These are phyloP conservation scores for Camelina sativa DNA, from an alignment of 345 rosid genomes.

Conservation along the genomic window DNA sequence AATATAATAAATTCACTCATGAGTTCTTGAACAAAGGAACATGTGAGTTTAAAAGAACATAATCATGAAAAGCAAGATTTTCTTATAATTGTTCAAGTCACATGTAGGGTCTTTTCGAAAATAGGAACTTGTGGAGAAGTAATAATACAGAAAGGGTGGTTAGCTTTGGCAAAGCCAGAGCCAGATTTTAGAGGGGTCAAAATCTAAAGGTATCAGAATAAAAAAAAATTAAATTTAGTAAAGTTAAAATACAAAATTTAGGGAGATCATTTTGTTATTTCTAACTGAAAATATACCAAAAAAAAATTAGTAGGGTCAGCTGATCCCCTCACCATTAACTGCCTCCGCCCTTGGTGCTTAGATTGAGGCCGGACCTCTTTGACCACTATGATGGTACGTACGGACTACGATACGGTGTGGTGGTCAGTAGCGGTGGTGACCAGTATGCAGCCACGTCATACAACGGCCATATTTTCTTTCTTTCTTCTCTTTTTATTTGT, in stretches of 20 bases:
- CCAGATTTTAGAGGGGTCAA: too few species aligned
- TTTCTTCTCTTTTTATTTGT: too few species aligned
- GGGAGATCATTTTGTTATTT: too few species aligned
- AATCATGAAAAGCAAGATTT: neutral
- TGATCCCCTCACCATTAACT: too few species aligned
- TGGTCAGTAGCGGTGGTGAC: conserved; percentile 11
- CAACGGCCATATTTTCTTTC: neutral
- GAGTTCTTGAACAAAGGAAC: neutral
- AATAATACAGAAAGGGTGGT: neutral
- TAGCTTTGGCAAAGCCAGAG: neutral
- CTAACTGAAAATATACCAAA: too few species aligned
- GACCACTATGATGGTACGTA: conserved; percentile 16
- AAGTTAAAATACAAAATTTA: too few species aligned
- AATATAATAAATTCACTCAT: neutral
- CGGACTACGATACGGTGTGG: neutral
- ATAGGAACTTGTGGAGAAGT: neutral
- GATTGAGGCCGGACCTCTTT: neutral
- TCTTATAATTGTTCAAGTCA: neutral
- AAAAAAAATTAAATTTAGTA: too few species aligned
- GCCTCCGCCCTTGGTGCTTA: too few species aligned
- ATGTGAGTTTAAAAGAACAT: neutral
- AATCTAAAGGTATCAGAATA: too few species aligned
- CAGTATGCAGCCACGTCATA: neutral
- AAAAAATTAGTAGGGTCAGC: too few species aligned
- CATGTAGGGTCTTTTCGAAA: conserved; percentile 12